A percentile compares a stretch with the other conserved stretches of the same genome.
Evolutionary conservation across 768 basidiomycete genomes (phyloP).

Genomic region (Coprinopsis sp.): DNA sequence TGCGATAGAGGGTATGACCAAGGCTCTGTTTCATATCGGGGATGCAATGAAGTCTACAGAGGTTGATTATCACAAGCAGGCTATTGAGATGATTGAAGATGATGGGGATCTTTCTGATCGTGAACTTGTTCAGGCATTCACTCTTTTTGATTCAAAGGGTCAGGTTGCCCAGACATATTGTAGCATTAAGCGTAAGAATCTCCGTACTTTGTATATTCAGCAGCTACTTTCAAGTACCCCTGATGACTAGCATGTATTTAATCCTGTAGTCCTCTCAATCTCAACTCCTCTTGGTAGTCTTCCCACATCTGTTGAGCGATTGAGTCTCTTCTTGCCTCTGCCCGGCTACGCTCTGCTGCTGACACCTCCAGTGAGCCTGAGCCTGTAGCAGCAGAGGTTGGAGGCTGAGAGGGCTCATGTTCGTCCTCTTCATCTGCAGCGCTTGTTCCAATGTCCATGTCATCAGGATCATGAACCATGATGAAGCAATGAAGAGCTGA

Average conservation of each 20-base stretch:
- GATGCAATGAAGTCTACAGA: not conserved
- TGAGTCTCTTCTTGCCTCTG: not conserved
- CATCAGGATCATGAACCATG: constrained; percentile 18
- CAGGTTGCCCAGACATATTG: not conserved
- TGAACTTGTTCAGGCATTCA: not conserved
- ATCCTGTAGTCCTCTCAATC: not conserved
- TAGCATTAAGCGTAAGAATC: not conserved
- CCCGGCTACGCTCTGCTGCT: not conserved
- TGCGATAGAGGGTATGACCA: not conserved
- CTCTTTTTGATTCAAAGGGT: not conserved
- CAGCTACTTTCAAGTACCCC: not conserved
- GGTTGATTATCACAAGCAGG: not conserved
- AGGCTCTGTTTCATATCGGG: not conserved
- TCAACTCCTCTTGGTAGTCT: not conserved
- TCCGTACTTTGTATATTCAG: not conserved
- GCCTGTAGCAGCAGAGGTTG: no score
- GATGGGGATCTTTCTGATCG: not conserved
- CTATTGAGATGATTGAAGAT: not conserved
- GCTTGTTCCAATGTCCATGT: no score
- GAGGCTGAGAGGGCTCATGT: not conserved
- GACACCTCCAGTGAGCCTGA: no score
- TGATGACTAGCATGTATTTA: not conserved
- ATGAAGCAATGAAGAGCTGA: constrained; percentile 25
- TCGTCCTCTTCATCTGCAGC: constrained; percentile 5
- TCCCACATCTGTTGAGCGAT: not conserved